A percentile compares a stretch with the other conserved stretches of the same genome.
Conservation (phyloP, 768 basidiomycete genomes). For the Trametes cingulata region DNA sequence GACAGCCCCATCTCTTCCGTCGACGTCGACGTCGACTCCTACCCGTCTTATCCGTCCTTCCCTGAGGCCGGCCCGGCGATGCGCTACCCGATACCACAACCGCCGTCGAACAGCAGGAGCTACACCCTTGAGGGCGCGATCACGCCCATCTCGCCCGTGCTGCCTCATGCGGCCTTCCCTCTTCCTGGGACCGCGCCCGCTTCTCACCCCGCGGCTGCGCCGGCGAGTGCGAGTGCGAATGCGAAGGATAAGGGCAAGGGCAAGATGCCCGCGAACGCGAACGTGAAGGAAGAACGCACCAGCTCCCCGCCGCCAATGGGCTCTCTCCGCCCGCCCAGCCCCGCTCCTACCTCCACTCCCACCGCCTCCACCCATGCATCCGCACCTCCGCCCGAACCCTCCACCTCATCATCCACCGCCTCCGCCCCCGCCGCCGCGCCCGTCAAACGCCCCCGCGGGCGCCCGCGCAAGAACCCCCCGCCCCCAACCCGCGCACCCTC, state of each 20-base stretch:
- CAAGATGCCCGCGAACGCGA: background rate
- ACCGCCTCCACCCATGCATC: background rate
- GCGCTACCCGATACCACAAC: background rate
- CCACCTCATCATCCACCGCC: background rate
- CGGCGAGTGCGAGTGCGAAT: no score
- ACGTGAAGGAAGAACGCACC: background rate
- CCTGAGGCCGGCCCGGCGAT: no score
- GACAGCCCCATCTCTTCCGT: constrained; percentile 1
- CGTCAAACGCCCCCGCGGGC: constrained; percentile 22
- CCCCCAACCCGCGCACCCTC: constrained; percentile 3
- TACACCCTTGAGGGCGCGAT: constrained; percentile 26
- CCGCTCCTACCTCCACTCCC: background rate
- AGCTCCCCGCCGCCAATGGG: constrained; percentile 11
- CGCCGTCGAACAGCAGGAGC: constrained; percentile 7
- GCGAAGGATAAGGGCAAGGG: no score
- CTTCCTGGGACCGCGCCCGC: background rate
- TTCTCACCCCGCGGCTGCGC: no score
- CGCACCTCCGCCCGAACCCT: background rate
- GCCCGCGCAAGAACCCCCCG: constrained; percentile 22
- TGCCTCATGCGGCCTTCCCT: background rate
- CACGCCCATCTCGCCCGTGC: constrained; percentile 16
- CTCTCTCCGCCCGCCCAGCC: background rate
- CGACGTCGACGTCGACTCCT: background rate
- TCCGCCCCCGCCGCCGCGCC: no score
- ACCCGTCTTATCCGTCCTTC: no score